phyloP scores from a whole-genome alignment of 2,329 filamentous ascomycete genomes.

The Stagonosporopsis vannaccii region DNA sequence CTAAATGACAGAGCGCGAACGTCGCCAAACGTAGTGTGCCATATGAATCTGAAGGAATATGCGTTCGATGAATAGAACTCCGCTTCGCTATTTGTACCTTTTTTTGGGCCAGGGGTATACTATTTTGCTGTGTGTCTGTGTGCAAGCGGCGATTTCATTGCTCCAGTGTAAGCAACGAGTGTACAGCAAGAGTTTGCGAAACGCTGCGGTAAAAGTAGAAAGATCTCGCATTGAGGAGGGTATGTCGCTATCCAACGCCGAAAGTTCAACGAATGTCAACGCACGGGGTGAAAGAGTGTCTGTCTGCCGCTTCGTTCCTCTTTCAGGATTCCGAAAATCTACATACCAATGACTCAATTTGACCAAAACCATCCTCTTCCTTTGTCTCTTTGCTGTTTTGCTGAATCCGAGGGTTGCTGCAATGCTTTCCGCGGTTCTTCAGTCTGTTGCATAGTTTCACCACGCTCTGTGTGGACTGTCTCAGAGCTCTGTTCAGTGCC shows the following conservation, averaged over 20 bases:
- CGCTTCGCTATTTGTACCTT: background rate
- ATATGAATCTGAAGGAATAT: too few species aligned
- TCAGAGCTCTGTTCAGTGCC: conserved; percentile 66
- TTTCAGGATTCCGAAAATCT: background rate
- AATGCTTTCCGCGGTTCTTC: conserved; percentile 22
- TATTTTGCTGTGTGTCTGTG: too few species aligned
- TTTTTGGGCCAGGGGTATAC: background rate
- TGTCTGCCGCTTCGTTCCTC: background rate
- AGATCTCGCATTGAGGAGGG: conserved; percentile 8
- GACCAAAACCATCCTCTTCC: conserved; percentile 47
- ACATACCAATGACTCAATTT: background rate
- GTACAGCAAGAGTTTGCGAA: background rate
- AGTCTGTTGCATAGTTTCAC: conserved; percentile 24
- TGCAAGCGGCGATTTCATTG: background rate
- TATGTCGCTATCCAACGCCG: conserved; percentile 16
- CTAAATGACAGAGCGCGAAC: too few species aligned
- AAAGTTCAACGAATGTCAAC: background rate
- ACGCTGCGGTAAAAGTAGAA: too few species aligned
- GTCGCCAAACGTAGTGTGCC: too few species aligned
- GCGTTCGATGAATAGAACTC: too few species aligned
- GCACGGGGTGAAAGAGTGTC: background rate
- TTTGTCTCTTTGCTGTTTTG: conserved; percentile 18
- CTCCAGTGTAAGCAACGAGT: background rate
- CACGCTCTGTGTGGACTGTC: conserved; percentile 56
- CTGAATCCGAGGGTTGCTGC: background rate